Conservation (phyloP, 495 filamentous ascomycete species). For the Penicillium psychrofluorescens region DNA sequence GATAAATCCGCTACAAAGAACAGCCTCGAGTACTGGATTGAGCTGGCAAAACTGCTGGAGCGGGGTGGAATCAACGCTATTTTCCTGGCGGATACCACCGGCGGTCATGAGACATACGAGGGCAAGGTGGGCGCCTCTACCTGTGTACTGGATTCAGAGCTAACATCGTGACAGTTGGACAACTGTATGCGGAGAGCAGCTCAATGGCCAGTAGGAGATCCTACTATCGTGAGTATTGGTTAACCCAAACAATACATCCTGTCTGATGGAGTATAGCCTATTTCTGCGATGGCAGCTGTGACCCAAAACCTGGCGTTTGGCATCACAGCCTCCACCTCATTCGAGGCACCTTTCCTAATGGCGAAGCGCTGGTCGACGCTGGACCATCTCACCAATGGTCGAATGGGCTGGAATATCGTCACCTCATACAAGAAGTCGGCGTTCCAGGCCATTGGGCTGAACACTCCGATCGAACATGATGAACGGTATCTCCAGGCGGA, state of each 20-base stretch:
- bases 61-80: conserved; percentile 51
- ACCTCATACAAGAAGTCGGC: conserved; percentile 54
- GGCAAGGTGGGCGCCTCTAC: conserved; percentile 25
- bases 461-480: conserved; percentile 52
- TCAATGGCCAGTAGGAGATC: conserved; percentile 53
- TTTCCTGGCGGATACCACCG: conserved; percentile 57
- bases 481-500: conserved; percentile 54
- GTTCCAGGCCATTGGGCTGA: conserved; percentile 50
- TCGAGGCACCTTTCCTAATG: conserved; percentile 50
- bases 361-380: conserved; percentile 55
- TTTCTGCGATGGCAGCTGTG: conserved; percentile 43
- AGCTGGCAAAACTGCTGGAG: conserved; percentile 53
- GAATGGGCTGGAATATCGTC: conserved; percentile 61
- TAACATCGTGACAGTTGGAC: conserved; percentile 14
- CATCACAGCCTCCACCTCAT: conserved; percentile 48
- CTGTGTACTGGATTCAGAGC: too few species aligned
- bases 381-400: conserved; percentile 54
- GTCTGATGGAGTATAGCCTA: conserved; percentile 20
- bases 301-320: conserved; percentile 42
- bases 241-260: background rate
- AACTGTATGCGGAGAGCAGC: conserved; percentile 43
- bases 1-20: conserved; percentile 52
- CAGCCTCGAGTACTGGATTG: conserved; percentile 50
- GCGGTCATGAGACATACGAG: conserved; percentile 51
- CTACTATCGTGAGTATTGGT: conserved; percentile 40